Evolutionary conservation across 345 rosid genomes (phyloP), one percentile per base, ranked within the genome.

Genomic region (Noccaea bulbosa): DNA sequence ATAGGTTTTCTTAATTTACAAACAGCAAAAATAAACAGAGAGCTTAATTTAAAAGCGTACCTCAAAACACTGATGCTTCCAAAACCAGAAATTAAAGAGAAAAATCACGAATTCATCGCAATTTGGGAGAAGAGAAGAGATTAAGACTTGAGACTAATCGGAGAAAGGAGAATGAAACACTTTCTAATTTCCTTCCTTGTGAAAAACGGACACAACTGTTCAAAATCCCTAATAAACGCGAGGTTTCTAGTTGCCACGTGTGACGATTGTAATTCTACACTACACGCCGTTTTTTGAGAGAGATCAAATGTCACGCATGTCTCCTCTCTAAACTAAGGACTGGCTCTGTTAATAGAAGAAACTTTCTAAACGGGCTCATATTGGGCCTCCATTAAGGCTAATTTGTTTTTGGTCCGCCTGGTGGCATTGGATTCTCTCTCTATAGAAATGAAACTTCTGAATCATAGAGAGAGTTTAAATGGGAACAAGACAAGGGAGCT

Each of bases 391-490:
- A 4, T 27, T n/a, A 30, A 15, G 0, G 16, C 2, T 39, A 4
- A 1, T 2, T 30, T 52, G 1, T 10, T 27, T 2, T 14, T 14
- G 41, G 61, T 32, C 49, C 15, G 62, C 33, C 41, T 11, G 11
- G 33, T 32, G 41, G 10, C 53, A 39, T 51, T 65, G 70, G 70
- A 65, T 65, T 14, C 55, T 63, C 11, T n/a, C n/a, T n/a, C n/a
- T 24, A 14, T 27, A 27, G n/a, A 32, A 33, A 0, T 16, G 49
- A 32, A 45, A 15, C 11, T 7, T 32, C 30, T 1, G 15, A 2
- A 0, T 10, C 7, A 24, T 38, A 11, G 48, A 2, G 48, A 50
- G 39, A 65, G 46, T 46, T 50, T 24, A 38, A 51, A 65, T 24
- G 59, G 70, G 9, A 32, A 65, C 16, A 66, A 10, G 70, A 66